Evolutionary conservation across 768 basidiomycete genomes (phyloP).

Genomic region (Mycena epipterygia): DNA sequence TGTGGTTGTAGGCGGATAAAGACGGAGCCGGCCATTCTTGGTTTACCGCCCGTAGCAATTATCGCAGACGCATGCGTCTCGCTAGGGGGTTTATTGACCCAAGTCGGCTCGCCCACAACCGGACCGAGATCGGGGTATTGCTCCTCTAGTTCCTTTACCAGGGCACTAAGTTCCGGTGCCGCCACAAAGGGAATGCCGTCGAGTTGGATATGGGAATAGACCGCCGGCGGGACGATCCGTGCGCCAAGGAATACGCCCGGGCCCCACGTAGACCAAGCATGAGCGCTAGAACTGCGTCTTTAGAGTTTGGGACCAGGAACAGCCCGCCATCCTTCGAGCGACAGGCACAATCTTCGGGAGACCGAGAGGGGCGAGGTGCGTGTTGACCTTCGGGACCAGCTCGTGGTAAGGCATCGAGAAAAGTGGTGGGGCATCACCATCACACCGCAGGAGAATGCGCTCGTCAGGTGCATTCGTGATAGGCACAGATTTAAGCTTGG

Average conservation of each 20-base stretch:
- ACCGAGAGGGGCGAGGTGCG: no score
- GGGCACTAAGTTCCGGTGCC: background rate
- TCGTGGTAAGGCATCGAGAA: no score
- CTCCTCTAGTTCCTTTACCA: background rate
- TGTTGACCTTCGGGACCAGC: no score
- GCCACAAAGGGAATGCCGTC: background rate
- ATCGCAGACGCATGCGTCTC: background rate
- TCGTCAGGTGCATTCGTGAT: no score
- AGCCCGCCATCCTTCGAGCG: no score
- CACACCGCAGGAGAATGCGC: no score
- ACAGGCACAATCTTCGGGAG: no score
- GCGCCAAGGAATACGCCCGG: background rate
- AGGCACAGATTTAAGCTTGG: no score
- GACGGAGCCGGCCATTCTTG: background rate
- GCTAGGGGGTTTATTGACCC: slow-evolving; percentile 1
- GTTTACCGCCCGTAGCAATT: background rate
- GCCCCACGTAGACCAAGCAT: background rate
- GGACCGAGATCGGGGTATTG: background rate
- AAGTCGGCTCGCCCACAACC: background rate
- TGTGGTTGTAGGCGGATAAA: background rate
- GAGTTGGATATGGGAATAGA: background rate
- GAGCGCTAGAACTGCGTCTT: background rate
- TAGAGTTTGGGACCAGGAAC: no score
- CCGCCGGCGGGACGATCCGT: background rate
- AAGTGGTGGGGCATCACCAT: no score